Evolutionary conservation across 345 rosid species (phyloP), one percentile per base, ranked within the genome.

Genomic region (Ceriops decandra): DNA sequence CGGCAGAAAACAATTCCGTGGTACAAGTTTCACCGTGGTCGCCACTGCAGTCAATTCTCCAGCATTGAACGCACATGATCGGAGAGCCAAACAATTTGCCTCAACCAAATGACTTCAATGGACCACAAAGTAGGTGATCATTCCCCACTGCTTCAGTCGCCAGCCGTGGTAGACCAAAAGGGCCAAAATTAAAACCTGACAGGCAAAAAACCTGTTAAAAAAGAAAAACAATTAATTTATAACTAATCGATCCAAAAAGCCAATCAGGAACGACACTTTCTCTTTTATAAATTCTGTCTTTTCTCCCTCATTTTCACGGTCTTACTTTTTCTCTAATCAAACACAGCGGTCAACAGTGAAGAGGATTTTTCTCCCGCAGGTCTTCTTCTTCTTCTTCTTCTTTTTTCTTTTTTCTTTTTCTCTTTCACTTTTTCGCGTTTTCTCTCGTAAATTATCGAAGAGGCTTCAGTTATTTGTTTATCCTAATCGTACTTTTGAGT

Each of bases 151-250:
- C 47, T 5, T 56, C 30, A 3, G 21, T 38, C 20, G 59, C 30
- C 59, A 56, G 46, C 74, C 68, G 30, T 35, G 38, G 57, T 53
- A 54, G 74, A 71, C 74, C 74, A n/a, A 16, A n/a, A 16, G 21
- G 5, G 15, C 31, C 11, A 21, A 56, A 56, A 9, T 24, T 8
- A 22, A 56, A 56, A 10, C 28, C 16, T 2, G 24, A 10, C 28
- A 9, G 24, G 9, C 10, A 4, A 4, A 8, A 10, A 24, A 1
- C 7, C n/a, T 7, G 7, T 53, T 22, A 31, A 1, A 52, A 17
- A 65, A 3, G 5, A 27, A 8, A 54, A 20, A 3, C 19, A 16
- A 28, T 36, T 38, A 17, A 21, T 33, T 21, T 5, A 4, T 15
- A 7, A 21, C 24, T 58, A 42, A 27, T 26, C 15, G 19, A n/a